Conservation (phyloP, 148 eudicot species). For the Vaccinium macrocarpon region DNA sequence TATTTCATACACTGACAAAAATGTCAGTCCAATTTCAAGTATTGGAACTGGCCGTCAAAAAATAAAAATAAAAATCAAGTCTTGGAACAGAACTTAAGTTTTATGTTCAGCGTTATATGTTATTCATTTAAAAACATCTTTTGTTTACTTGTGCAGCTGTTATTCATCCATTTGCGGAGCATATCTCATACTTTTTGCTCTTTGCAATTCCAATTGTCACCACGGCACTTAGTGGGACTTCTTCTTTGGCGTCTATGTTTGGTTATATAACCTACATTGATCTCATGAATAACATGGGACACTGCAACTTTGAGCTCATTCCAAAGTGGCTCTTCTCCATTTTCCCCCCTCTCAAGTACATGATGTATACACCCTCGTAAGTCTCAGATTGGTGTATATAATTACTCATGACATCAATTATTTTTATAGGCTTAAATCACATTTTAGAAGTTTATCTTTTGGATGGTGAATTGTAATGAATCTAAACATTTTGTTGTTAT, state of each 20-base stretch:
- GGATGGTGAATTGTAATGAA: background rate
- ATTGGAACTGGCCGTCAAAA: background rate
- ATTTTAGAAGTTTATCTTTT: background rate
- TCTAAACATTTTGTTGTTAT: no score
- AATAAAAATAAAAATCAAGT: no score
- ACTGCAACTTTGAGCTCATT: conserved; percentile 70
- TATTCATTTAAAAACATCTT: background rate
- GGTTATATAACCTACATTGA: conserved; percentile 50
- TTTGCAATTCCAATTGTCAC: conserved; percentile 54
- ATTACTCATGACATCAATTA: background rate
- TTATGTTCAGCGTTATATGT: background rate
- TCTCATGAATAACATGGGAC: conserved; percentile 74
- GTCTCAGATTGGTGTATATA: conserved; percentile 17
- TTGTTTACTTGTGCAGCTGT: conserved; percentile 43
- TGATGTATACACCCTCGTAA: conserved; percentile 75
- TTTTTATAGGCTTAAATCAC: background rate
- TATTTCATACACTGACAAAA: background rate
- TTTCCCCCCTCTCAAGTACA: conserved; percentile 74
- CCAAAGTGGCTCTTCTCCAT: conserved; percentile 48
- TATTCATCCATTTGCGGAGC: conserved; percentile 75
- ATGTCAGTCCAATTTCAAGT: background rate
- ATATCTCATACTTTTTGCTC: conserved; percentile 44
- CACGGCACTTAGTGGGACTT: conserved; percentile 17
- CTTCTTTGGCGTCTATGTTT: conserved; percentile 22
- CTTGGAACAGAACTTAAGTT: no score